Base-by-base conservation (phyloP, 1,284 basidiomycete genomes). In the Rhodotorula sp. region DNA sequence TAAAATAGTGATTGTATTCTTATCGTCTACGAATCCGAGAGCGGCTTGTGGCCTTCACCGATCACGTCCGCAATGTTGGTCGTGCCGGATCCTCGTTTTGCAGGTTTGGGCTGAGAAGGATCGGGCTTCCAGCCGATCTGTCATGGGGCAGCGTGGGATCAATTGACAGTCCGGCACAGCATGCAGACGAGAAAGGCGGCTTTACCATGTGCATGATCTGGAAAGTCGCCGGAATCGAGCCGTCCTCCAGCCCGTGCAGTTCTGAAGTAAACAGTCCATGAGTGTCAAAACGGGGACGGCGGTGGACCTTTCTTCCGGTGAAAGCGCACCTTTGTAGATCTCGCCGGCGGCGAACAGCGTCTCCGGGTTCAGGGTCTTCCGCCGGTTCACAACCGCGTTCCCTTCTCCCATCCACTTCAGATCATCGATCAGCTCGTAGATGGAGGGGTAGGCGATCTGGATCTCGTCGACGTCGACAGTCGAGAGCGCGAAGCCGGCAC, bases 111-210 rank as follows among this genome's bases (percentile, higher is more conserved):
- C 81, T 97, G 93, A 33, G 81, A 88, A 1, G 89, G 87, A 4
- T 88, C 86, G 26, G 95, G 93, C 79, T 95, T 97, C 95, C 96
- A 99, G n/a, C 96, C 95, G 80, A 99, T 97, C 93, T 95, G 75
- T 24, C 7, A 24, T 18, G 22, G 6, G n/a, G 58, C 1, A 24
- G 14, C 10, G 33, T 57, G 15, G 5, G 49, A 6, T 42, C 8
- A 42, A 42, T 10, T 12, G 37, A 10, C 37, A 42, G 37, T 12
- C 37, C 37, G 37, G 37, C 37, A 20, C 29, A 29, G 44, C 51
- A 54, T 55, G 54, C 48, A 24, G 60, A 33, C 18, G 48, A 8
- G 37, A 56, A n/a, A 46, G 37, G 37, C 60, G 37, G 67, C 62
- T 66, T 66, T 75, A 92, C 94, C 85, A 98, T 88, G 80, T 91